Evolutionary conservation across 345 rosid genomes (phyloP).

Genomic region (Hibiscus syriacus): DNA sequence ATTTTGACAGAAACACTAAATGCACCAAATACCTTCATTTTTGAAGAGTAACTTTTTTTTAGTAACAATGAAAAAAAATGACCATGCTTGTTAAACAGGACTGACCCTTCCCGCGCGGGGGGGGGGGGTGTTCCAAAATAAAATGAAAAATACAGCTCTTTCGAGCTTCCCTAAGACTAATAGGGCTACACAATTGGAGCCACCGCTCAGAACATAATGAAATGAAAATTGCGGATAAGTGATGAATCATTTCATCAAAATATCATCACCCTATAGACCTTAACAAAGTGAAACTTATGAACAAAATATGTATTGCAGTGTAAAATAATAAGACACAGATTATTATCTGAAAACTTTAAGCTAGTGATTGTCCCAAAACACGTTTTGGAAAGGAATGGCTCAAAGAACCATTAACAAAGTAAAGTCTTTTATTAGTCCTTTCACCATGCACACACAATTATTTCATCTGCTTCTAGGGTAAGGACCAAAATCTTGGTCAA

Average conservation of each 20-base stretch:
- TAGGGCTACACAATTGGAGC: too few relatives aligned
- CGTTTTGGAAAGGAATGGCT: background rate
- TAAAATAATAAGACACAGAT: background rate
- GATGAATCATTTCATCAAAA: background rate
- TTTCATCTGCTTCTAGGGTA: background rate
- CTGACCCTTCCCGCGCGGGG: too few relatives aligned
- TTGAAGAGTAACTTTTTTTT: background rate
- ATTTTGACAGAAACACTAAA: slow-evolving; percentile 83
- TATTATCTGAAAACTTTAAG: background rate
- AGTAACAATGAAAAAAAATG: background rate
- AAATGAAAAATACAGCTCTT: background rate
- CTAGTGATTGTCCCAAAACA: background rate
- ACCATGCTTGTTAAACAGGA: too few relatives aligned
- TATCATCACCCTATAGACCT: background rate
- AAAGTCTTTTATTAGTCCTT: background rate
- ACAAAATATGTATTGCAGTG: background rate
- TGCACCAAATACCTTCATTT: slow-evolving; percentile 89
- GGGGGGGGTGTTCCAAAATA: background rate
- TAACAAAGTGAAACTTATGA: background rate
- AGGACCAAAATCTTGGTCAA: background rate
- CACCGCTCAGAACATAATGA: background rate
- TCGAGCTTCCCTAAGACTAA: background rate
- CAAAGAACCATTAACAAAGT: background rate
- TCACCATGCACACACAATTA: background rate
- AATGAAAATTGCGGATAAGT: background rate